Conservation (phyloP, 495 filamentous ascomycete species). For the Stereocaulon alpinum region DNA sequence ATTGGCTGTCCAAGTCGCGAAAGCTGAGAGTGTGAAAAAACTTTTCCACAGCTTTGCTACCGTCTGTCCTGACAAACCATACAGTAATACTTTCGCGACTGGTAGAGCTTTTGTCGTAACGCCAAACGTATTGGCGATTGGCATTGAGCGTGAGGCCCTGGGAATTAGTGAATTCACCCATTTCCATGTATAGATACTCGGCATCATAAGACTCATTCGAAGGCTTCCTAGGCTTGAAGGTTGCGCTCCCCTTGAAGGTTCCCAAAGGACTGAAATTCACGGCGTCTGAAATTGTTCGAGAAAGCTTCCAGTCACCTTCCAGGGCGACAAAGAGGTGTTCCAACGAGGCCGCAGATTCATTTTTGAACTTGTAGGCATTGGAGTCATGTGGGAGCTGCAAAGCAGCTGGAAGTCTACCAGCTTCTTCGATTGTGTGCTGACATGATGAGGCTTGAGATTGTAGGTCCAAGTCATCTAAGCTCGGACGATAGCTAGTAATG, state of each 20-base stretch:
- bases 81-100: constrained; percentile 11
- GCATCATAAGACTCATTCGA: constrained; percentile 9
- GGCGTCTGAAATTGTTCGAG: constrained; percentile 12
- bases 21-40: constrained; percentile 24
- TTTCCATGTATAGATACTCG: constrained; percentile 23
- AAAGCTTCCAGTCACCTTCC: constrained; percentile 19
- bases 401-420: background rate
- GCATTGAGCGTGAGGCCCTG: constrained; percentile 18
- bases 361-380: background rate
- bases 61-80: constrained; percentile 27
- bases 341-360: background rate
- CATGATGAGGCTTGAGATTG: background rate
- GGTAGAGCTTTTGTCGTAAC: constrained; percentile 12
- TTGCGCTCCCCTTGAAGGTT: constrained; percentile 20
- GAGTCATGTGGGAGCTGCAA: background rate
- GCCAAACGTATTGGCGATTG: constrained; percentile 24
- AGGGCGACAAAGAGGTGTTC: constrained; percentile 14
- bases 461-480: background rate
- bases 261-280: constrained; percentile 15
- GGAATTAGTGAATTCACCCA: constrained; percentile 19
- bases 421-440: constrained; percentile 11
- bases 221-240: constrained; percentile 13
- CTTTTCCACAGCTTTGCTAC: constrained; percentile 21
- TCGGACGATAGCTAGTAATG: constrained; percentile 31
- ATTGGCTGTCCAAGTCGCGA: background rate